A percentile compares a stretch with the other conserved stretches of the same genome.
Evolutionary conservation across 371 early-diverging fungal genomes (phyloP).

Genomic region (Rhizomucor pusillus): DNA sequence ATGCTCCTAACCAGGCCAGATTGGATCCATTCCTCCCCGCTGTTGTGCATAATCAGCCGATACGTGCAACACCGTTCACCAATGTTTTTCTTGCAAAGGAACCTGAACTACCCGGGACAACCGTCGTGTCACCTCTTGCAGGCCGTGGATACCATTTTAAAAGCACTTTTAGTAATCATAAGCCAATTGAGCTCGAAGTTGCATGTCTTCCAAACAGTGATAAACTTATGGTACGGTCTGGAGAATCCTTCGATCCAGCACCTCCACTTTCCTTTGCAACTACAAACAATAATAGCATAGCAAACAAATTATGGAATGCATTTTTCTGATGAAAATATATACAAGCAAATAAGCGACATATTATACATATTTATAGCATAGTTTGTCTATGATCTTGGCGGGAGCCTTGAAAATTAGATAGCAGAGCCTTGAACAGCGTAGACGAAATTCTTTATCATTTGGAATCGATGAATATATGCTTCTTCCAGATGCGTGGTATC

Average conservation of each 20-base stretch:
- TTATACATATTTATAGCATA: too few species aligned
- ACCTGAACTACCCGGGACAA: constrained; percentile 10
- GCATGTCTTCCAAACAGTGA: constrained; percentile 7
- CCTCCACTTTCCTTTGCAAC: constrained; percentile 5
- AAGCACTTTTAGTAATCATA: neutral
- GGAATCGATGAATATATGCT: too few species aligned
- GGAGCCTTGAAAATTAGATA: too few species aligned
- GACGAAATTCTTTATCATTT: too few species aligned
- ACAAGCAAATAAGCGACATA: too few species aligned
- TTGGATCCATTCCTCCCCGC: constrained; percentile 10
- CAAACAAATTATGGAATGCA: constrained; percentile 3
- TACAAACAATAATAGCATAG: neutral
- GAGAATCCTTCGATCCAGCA: neutral
- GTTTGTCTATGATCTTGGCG: too few species aligned
- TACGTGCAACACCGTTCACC: neutral
- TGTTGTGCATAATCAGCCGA: constrained; percentile 6
- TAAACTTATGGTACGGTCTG: constrained; percentile 7
- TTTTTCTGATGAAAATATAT: constrained; percentile 1
- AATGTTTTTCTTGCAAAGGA: constrained; percentile 6
- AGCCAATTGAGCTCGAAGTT: constrained; percentile 6
- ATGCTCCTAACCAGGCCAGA: constrained; percentile 11
- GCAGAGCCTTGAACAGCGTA: too few species aligned
- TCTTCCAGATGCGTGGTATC: too few species aligned
- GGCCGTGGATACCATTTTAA: constrained; percentile 10
- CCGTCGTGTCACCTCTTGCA: constrained; percentile 7